These are phyloP conservation scores for Pilatotrama ljubarskyi DNA, from an alignment of 768 basidiomycete genomes.

Conservation along the genomic window DNA sequence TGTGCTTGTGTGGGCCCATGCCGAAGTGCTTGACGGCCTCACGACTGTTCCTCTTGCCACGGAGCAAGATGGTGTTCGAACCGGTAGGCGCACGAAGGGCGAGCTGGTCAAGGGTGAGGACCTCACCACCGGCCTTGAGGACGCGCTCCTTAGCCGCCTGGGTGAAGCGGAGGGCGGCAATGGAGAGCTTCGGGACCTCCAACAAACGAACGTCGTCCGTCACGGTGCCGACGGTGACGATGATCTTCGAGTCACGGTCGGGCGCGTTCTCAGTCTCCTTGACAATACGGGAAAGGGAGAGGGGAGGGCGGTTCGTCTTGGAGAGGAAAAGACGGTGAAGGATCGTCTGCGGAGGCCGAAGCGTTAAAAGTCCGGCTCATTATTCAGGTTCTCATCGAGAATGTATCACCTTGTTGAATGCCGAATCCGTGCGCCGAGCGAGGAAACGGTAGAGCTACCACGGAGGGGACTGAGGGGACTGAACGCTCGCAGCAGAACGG, in stretches of 20 bases:
- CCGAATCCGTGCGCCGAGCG: constrained; percentile 92
- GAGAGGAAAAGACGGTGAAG: constrained; percentile 97
- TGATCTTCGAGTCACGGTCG: constrained; percentile 75
- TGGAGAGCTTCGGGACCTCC: constrained; percentile 83
- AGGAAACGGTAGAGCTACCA: constrained; percentile 96
- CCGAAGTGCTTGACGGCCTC: constrained; percentile 99
- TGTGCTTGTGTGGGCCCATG: constrained; percentile 98
- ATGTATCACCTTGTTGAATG: constrained; percentile 84
- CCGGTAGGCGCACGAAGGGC: constrained; percentile 94
- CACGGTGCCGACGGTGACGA: constrained; percentile 89
- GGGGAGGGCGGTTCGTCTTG: constrained; percentile 94
- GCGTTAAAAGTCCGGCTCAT: background rate
- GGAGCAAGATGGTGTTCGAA: constrained; percentile 89
- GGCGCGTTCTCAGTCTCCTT: constrained; percentile 72
- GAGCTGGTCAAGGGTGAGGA: constrained; percentile 93
- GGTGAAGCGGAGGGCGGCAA: constrained; percentile 96
- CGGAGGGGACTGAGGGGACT: background rate
- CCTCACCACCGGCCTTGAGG: constrained; percentile 92
- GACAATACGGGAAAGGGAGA: constrained; percentile 90
- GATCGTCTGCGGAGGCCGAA: constrained; percentile 59
- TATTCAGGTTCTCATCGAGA: constrained; percentile 7
- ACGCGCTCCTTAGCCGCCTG: constrained; percentile 92
- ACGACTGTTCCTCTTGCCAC: constrained; percentile 90
- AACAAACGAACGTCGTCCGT: constrained; percentile 93
- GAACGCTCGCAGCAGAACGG: background rate